Evolutionary conservation across 306 rosid species (phyloP).

Genomic region (Trichosanthes truncata): DNA sequence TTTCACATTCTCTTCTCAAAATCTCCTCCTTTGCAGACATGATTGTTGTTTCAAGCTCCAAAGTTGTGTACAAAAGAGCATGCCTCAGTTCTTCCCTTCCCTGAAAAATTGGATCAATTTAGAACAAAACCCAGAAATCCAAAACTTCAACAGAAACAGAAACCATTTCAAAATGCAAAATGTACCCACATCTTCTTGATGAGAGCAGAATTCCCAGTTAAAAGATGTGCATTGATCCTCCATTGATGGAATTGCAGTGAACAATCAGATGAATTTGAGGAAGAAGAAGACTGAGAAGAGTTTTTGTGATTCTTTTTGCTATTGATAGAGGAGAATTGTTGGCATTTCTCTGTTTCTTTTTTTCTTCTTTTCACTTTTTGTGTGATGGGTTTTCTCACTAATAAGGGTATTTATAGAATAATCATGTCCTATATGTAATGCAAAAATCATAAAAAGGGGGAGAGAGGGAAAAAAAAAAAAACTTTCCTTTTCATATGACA

Average conservation of each 20-base stretch:
- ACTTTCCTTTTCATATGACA: not conserved
- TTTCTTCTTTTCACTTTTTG: not conserved
- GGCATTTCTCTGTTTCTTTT: not conserved
- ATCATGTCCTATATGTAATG: not conserved
- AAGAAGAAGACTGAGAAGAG: not conserved
- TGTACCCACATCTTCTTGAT: constrained; percentile 46
- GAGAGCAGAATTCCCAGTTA: constrained; percentile 49
- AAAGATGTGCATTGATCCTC: constrained; percentile 55
- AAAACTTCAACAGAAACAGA: not conserved
- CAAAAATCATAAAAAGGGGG: not conserved
- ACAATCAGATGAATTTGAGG: not conserved
- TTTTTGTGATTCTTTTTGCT: not conserved
- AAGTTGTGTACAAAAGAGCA: constrained; percentile 47
- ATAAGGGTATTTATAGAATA: constrained; percentile 5
- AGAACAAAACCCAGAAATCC: constrained; percentile 1
- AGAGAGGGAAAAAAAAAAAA: not conserved
- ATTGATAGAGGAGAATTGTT: constrained; percentile 22
- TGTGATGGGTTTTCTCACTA: not conserved
- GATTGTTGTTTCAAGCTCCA: constrained; percentile 70
- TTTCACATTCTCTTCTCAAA: constrained; percentile 48
- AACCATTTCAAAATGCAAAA: not conserved
- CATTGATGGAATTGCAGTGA: constrained; percentile 34
- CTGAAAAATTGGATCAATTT: constrained; percentile 27
- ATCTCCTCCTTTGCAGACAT: constrained; percentile 61
- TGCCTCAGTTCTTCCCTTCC: constrained; percentile 51